Base-by-base conservation (phyloP, 192 early-diverging fungal genomes). In the Pilaira anomala region DNA sequence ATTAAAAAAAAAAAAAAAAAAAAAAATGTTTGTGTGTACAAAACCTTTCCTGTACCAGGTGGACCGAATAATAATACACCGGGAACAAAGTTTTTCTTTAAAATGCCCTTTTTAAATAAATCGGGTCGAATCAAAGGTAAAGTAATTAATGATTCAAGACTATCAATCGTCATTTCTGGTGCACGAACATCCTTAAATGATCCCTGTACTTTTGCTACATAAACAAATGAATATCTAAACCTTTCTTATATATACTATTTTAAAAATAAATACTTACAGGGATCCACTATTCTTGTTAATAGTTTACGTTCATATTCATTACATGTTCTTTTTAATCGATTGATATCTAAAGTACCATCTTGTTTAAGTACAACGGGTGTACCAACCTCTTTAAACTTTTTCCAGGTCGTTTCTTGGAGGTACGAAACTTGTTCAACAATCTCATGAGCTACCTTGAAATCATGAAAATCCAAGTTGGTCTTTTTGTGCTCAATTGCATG, bases 21-120 rank as follows among this genome's bases (percentile, higher is more conserved):
- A 62, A 52, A 11, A 52, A 4, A 2, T 1, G 7, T 29, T 26
- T 14, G 19, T 5, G 19, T 22, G n/a, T 22, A 3, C 3, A 5
- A 52, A 22, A 68, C 66, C 52, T 93, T 93, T 53, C 91, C 91
- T 6, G 91, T 93, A 26, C 91, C 91, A 11, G 91, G 91, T 36
- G 91, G 91, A 14, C 91, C 91, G 75, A 93, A 93, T 19, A 93
- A 70, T n/a, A 93, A 74, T 30, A 93, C 78, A 9, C 91, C 91
- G 22, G 87, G 81, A 19, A 89, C 83, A 29, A 85, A 83, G 61
- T 88, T 82, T 44, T 83, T 78, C 53, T 76, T 76, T 46, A 91
- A 71, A 24, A 92, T 78, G 6, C 89, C 91, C 46, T 83, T 77
- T 42, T 78, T 83, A 72, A 91, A 92, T 41, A 88, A 80, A 61